Conservation (phyloP, 352 stramenopile species). For the Blastocystis sp. region DNA sequence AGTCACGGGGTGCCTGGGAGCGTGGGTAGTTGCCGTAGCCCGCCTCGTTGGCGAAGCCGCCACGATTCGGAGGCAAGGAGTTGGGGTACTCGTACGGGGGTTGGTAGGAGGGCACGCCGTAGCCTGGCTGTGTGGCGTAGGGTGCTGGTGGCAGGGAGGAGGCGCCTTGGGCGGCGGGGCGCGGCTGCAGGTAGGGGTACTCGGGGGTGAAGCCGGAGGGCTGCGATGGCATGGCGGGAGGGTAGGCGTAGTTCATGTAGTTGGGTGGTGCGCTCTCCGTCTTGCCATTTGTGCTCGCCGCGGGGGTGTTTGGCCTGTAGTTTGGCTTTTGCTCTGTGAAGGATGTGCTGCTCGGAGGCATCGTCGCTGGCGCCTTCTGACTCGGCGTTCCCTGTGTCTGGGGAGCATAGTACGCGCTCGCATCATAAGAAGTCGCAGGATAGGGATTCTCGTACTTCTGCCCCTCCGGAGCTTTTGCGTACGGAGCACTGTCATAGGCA, state of each 20-base stretch:
- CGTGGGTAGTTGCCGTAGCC: neutral
- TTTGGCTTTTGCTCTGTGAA: neutral
- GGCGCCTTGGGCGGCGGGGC: neutral
- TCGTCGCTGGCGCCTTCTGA: neutral
- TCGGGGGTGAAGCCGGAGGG: neutral
- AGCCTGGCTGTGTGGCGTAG: neutral
- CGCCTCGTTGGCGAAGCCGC: neutral
- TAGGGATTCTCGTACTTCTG: constrained; percentile 42
- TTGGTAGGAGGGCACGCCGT: neutral
- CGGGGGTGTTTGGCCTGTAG: neutral
- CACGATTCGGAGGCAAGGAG: neutral
- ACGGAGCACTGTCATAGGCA: neutral
- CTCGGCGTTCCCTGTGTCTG: neutral
- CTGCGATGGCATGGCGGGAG: neutral
- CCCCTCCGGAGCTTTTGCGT: neutral
- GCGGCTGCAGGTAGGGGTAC: neutral
- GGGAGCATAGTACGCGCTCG: constrained; percentile 33
- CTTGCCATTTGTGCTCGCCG: neutral
- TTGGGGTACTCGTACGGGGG: neutral
- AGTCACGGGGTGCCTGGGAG: neutral
- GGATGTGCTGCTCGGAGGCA: neutral
- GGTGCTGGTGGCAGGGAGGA: neutral
- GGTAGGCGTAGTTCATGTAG: constrained; percentile 27
- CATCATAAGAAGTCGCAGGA: constrained; percentile 25
- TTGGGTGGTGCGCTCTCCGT: neutral